Conservation (phyloP, 2,329 filamentous ascomycete genomes). For the Endocalyx cinctus region DNA sequence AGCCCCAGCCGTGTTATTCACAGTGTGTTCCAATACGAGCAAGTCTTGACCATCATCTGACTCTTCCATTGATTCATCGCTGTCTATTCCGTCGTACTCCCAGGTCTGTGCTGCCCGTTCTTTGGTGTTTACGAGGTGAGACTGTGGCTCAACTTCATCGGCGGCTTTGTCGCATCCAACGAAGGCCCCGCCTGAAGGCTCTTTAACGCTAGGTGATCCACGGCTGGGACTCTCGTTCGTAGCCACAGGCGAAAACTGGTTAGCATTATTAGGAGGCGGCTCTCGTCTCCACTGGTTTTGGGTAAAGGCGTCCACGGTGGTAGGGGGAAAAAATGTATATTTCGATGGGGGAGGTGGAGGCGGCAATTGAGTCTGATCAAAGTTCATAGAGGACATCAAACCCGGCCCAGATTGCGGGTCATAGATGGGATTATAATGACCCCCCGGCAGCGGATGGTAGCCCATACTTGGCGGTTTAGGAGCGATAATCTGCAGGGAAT, state of each 20-base stretch:
- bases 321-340: conserved; percentile 26
- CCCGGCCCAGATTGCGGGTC: conserved; percentile 27
- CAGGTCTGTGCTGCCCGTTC: conserved; percentile 19
- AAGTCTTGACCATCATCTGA: conserved; percentile 54
- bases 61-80: conserved; percentile 58
- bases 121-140: neutral
- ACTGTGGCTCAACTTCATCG: conserved; percentile 12
- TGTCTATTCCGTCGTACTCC: conserved; percentile 49
- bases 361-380: conserved; percentile 17
- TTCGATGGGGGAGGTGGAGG: conserved; percentile 18
- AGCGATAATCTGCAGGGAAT: conserved; percentile 43
- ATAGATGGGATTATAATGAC: conserved; percentile 25
- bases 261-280: conserved; percentile 16
- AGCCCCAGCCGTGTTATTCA: no score
- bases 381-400: conserved; percentile 11
- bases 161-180: conserved; percentile 14
- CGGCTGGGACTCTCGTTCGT: no score
- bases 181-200: no score
- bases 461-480: conserved; percentile 43
- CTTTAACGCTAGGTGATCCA: no score
- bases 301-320: conserved; percentile 22
- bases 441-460: conserved; percentile 26
- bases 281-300: conserved; percentile 22
- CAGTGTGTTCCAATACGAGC: no score
- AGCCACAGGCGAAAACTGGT: conserved; percentile 15